These are phyloP conservation scores for Cladosporium sphaerospermum DNA, from an alignment of 2,329 filamentous ascomycete species.

Conservation along the genomic window DNA sequence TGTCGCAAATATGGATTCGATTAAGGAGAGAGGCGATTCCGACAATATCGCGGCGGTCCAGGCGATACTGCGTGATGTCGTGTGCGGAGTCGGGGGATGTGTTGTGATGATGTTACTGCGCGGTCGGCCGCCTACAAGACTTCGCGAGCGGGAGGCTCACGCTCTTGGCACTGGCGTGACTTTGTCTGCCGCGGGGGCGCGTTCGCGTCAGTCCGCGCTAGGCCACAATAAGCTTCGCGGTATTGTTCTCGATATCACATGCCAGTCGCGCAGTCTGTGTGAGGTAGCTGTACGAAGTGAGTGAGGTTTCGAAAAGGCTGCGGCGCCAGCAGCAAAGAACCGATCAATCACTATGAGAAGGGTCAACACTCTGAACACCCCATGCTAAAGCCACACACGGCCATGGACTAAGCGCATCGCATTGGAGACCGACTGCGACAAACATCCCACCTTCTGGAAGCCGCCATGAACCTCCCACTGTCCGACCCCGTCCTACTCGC, in stretches of 20 bases:
- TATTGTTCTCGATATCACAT: background rate
- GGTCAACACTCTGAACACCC: too few species aligned
- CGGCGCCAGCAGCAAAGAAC: background rate
- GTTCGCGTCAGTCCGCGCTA: too few species aligned
- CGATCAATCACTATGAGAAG: background rate
- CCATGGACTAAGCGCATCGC: background rate
- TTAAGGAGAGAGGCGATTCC: conserved; percentile 13
- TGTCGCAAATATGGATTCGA: conserved; percentile 6
- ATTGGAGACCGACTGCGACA: background rate
- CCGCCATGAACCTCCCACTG: conserved; percentile 62
- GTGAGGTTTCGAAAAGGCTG: background rate
- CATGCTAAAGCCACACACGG: too few species aligned
- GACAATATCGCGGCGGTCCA: conserved; percentile 25
- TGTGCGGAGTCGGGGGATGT: conserved; percentile 14
- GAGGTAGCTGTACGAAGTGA: background rate
- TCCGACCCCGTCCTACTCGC: conserved; percentile 66
- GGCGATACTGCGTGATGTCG: conserved; percentile 23
- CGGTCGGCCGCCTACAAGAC: background rate
- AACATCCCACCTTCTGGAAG: background rate
- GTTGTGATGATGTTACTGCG: conserved; percentile 11
- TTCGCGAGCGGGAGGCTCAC: background rate
- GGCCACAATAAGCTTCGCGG: background rate
- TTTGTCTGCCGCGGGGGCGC: too few species aligned
- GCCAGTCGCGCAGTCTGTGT: background rate
- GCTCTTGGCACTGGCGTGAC: too few species aligned